phyloP scores from a whole-genome alignment of 83 land plant species.

The Larix sibirica region DNA sequence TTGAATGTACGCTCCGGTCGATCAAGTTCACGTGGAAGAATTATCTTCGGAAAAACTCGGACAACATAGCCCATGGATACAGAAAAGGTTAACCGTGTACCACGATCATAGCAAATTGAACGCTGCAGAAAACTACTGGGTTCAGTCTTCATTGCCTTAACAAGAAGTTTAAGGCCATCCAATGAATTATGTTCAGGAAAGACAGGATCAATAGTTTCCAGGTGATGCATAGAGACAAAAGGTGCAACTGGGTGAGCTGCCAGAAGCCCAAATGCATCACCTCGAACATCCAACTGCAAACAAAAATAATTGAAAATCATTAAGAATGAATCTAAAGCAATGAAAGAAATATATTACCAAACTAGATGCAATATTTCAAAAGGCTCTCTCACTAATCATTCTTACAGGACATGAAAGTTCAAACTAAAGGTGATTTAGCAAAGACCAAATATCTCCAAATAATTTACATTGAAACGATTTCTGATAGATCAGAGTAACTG shows the following conservation, averaged over 20 bases:
- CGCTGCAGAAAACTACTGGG: constrained; percentile 40
- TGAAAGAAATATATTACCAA: not conserved
- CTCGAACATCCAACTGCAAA: constrained; percentile 42
- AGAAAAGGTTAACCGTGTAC: constrained; percentile 36
- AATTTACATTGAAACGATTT: too few species aligned
- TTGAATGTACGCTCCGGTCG: constrained; percentile 34
- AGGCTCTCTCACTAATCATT: not conserved
- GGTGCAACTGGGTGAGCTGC: constrained; percentile 49
- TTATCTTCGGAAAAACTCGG: constrained; percentile 33
- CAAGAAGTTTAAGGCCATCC: constrained; percentile 22
- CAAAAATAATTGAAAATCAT: not conserved
- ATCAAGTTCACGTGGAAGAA: constrained; percentile 35
- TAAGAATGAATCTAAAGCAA: not conserved
- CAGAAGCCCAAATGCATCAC: constrained; percentile 39
- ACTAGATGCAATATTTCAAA: not conserved
- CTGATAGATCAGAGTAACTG: too few species aligned
- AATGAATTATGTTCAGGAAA: constrained; percentile 25
- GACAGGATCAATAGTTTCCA: constrained; percentile 39
- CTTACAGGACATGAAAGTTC: not conserved
- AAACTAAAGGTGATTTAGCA: not conserved
- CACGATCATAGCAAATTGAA: constrained; percentile 41
- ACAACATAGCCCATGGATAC: constrained; percentile 45
- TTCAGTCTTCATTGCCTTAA: constrained; percentile 33
- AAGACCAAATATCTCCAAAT: too few species aligned
- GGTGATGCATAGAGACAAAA: constrained; percentile 46